Evolutionary conservation across 768 basidiomycete genomes (phyloP).

Genomic region (Amanita pseudoporphyria): DNA sequence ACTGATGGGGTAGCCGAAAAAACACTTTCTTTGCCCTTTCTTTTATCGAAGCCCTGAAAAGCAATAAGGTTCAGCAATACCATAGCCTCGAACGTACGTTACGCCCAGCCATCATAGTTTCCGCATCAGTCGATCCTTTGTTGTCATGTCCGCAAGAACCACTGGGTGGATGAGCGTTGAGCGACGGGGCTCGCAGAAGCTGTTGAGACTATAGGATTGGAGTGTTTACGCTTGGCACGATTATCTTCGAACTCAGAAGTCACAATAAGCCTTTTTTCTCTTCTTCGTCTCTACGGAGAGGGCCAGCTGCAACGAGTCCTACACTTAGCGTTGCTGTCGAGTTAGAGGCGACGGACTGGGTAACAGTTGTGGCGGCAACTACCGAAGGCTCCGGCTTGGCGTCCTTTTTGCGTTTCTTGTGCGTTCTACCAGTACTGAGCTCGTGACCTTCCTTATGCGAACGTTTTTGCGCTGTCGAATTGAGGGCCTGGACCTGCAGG

Average conservation of each 20-base stretch:
- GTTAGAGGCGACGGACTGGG: too few relatives aligned
- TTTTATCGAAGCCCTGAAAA: slow-evolving; percentile 16
- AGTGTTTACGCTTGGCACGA: too few relatives aligned
- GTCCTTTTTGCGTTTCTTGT: too few relatives aligned
- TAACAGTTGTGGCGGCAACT: too few relatives aligned
- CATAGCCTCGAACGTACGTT: not conserved
- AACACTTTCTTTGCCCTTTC: too few relatives aligned
- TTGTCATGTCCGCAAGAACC: not conserved
- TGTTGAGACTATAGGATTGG: slow-evolving; percentile 10
- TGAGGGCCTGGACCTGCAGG: too few relatives aligned
- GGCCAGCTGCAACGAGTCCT: not conserved
- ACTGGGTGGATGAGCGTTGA: too few relatives aligned
- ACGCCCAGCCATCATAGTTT: not conserved
- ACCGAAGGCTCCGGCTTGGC: too few relatives aligned
- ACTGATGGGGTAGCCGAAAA: too few relatives aligned
- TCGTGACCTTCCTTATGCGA: too few relatives aligned
- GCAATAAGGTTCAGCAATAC: not conserved
- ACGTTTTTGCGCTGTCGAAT: too few relatives aligned
- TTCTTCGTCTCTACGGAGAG: slow-evolving; percentile 16
- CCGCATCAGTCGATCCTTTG: not conserved
- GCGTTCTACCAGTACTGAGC: too few relatives aligned
- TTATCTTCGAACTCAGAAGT: slow-evolving; percentile 10
- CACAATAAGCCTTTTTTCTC: slow-evolving; percentile 25
- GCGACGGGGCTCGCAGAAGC: slow-evolving; percentile 3
- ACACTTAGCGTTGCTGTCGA: not conserved